These are phyloP conservation scores for Crinitomyces ghanaensis DNA, from an alignment of 805 yeast species.

Conservation along the genomic window DNA sequence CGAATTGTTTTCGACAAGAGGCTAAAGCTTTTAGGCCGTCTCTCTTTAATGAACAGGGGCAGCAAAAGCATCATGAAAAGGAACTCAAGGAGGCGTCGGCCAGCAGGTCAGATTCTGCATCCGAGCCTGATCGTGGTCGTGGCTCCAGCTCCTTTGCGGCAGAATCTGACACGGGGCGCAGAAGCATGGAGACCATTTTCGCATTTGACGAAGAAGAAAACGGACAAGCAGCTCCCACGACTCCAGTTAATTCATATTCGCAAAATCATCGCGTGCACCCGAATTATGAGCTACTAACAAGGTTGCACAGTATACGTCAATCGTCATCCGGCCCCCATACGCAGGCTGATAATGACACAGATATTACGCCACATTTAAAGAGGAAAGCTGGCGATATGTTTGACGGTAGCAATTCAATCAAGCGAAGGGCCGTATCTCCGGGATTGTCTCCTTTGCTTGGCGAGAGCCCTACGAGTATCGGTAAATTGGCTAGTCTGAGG, in stretches of 20 bases:
- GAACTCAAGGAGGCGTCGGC: too few relatives aligned
- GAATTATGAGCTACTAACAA: constrained; percentile 3
- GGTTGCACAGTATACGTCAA: constrained; percentile 2
- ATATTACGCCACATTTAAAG: constrained; percentile 8
- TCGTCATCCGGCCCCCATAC: background rate
- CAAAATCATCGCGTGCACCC: background rate
- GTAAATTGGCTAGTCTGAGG: constrained; percentile 10
- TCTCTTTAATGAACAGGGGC: constrained; percentile 1
- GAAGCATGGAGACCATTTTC: constrained; percentile 4
- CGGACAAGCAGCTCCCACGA: background rate
- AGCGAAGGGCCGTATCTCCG: constrained; percentile 20
- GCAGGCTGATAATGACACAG: constrained; percentile 10
- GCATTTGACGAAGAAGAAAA: background rate
- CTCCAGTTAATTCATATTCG: background rate
- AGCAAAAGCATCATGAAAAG: too few relatives aligned
- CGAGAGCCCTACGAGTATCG: constrained; percentile 11
- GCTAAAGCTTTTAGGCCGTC: background rate
- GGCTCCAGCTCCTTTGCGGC: background rate
- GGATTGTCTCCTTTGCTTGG: constrained; percentile 13
- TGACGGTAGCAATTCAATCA: constrained; percentile 10
- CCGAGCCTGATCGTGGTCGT: background rate
- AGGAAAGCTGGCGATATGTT: constrained; percentile 12
- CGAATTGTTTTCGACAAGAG: constrained; percentile 15
- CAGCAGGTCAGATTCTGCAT: too few relatives aligned
- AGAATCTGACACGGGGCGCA: background rate